A percentile compares a stretch with the other conserved stretches of the same genome.
Evolutionary conservation across 495 filamentous ascomycete species (phyloP).

Genomic region (Neurospora terricola): DNA sequence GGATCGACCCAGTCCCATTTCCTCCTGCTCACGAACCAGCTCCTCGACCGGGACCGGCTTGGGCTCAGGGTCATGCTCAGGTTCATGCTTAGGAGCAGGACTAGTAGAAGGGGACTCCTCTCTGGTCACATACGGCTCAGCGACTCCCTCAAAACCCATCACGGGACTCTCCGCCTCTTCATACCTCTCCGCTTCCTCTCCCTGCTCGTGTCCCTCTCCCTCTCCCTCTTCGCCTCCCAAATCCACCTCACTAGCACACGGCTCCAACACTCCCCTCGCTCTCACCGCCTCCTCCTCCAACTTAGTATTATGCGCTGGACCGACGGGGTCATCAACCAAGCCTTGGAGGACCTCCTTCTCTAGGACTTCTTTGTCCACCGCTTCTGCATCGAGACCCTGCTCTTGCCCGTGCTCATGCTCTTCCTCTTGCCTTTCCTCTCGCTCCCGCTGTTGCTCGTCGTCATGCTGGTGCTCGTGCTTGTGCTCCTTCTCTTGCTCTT

Average conservation of each 20-base stretch:
- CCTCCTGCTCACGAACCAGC: not conserved
- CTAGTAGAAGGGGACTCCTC: not conserved
- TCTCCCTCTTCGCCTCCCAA: not conserved
- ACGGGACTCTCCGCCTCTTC: not conserved
- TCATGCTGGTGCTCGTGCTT: not conserved
- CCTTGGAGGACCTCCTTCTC: not conserved
- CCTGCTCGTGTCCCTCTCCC: too few species aligned
- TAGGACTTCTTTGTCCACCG: not conserved
- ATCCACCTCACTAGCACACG: not conserved
- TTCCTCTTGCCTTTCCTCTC: not conserved
- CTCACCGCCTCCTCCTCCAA: not conserved
- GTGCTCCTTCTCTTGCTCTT: not conserved
- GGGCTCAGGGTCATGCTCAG: not conserved
- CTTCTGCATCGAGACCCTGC: not conserved
- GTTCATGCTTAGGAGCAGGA: not conserved
- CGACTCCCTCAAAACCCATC: not conserved
- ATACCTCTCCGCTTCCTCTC: not conserved
- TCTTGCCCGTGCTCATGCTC: not conserved
- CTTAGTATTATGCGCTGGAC: not conserved
- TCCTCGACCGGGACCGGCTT: not conserved
- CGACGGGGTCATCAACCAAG: not conserved
- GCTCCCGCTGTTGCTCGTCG: not conserved
- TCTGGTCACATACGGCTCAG: not conserved
- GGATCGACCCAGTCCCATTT: not conserved
- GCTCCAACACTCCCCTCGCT: not conserved